phyloP scores from a whole-genome alignment of 805 yeast genomes.

The Kodamaea restingae region DNA sequence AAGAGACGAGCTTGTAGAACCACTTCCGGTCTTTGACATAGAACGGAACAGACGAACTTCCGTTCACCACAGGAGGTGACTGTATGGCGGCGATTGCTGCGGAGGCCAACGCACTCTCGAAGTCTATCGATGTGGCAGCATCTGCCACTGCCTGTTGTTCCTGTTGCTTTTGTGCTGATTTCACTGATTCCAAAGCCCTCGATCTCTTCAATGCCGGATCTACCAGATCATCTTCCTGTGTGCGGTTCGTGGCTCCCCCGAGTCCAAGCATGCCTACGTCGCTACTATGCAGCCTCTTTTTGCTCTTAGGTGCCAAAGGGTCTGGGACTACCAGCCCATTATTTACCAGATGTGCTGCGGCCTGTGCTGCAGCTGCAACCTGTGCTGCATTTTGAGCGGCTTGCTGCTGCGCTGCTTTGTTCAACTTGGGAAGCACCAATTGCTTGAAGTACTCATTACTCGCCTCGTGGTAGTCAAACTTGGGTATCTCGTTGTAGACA shows the following conservation, averaged over 20 bases:
- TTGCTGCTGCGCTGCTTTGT: slow-evolving; percentile 10
- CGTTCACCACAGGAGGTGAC: slow-evolving; percentile 24
- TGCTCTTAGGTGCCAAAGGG: not conserved
- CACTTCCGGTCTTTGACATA: slow-evolving; percentile 35
- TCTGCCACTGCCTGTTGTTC: slow-evolving; percentile 8
- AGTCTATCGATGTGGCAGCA: slow-evolving; percentile 14
- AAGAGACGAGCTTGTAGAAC: slow-evolving; percentile 30
- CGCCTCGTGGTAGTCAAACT: slow-evolving; percentile 29
- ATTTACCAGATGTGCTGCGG: slow-evolving; percentile 2
- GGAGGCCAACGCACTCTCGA: slow-evolving; percentile 24
- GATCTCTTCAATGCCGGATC: slow-evolving; percentile 28
- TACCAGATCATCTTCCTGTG: slow-evolving; percentile 22
- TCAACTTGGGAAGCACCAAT: slow-evolving; percentile 16
- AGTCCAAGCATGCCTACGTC: not conserved
- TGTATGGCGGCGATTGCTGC: slow-evolving; percentile 33
- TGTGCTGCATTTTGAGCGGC: slow-evolving; percentile 8
- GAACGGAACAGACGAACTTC: slow-evolving; percentile 20
- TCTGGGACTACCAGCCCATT: not conserved
- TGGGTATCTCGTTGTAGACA: slow-evolving; percentile 29
- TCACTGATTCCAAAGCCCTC: slow-evolving; percentile 10
- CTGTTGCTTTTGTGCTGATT: slow-evolving; percentile 10
- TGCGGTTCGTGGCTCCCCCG: slow-evolving; percentile 6
- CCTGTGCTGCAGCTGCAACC: slow-evolving; percentile 8
- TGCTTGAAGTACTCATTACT: slow-evolving; percentile 25
- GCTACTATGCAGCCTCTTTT: slow-evolving; percentile 14